phyloP scores from a whole-genome alignment of 2,329 filamentous ascomycete genomes.

The Chlorencoelia australis region DNA sequence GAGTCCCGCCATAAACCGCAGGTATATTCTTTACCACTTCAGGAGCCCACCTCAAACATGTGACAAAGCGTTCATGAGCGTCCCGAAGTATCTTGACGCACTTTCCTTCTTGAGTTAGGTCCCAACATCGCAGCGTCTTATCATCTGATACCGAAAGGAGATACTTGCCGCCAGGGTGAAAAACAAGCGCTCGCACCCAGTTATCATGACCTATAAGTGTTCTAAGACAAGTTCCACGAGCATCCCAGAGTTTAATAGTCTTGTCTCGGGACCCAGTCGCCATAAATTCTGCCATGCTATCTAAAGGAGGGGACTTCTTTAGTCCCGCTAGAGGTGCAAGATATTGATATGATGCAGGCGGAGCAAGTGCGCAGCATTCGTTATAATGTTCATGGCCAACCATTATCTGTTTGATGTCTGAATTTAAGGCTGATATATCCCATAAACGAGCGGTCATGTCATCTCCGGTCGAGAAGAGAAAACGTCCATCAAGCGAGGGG shows the following conservation, averaged over 20 bases:
- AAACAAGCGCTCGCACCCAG: conserved; percentile 75
- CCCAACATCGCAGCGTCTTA: conserved; percentile 85
- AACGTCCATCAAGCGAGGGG: conserved; percentile 70
- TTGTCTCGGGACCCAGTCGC: conserved; percentile 83
- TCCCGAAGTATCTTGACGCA: no score
- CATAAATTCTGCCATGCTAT: conserved; percentile 70
- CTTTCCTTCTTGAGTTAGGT: conserved; percentile 74
- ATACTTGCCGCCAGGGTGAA: conserved; percentile 84
- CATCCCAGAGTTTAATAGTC: conserved; percentile 78
- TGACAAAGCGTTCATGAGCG: no score
- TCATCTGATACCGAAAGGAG: conserved; percentile 75
- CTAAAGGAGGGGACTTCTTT: conserved; percentile 65
- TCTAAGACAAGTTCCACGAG: conserved; percentile 69
- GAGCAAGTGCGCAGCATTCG: conserved; percentile 76
- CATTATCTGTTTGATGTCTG: conserved; percentile 65
- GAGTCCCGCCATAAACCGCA: no score
- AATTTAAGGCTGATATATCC: conserved; percentile 63
- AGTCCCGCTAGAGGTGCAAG: conserved; percentile 66
- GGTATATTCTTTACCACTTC: no score
- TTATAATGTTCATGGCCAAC: conserved; percentile 76
- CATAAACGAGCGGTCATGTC: conserved; percentile 72
- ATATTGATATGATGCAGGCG: conserved; percentile 61
- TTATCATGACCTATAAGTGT: conserved; percentile 81
- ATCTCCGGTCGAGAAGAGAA: conserved; percentile 68
- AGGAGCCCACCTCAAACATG: no score